These are phyloP conservation scores for Vanrija sp. DNA, from an alignment of 1,284 basidiomycete species.

Conservation along the genomic window DNA sequence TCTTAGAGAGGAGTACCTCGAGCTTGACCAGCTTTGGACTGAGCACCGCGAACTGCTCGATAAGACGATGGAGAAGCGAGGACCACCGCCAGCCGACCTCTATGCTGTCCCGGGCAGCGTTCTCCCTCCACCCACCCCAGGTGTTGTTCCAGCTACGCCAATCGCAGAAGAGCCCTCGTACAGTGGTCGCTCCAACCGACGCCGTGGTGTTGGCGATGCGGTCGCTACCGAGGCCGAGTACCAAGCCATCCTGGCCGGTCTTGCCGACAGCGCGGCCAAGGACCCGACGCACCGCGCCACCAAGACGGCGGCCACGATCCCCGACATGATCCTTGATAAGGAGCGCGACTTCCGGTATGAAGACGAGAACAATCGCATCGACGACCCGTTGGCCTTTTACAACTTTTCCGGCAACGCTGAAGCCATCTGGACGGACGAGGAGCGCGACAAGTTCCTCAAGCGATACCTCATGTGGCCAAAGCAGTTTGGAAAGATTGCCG, in stretches of 20 bases:
- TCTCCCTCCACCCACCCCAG: slow-evolving; percentile 27
- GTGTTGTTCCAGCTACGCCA: slow-evolving; percentile 26
- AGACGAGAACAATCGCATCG: slow-evolving; percentile 77
- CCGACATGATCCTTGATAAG: slow-evolving; percentile 80
- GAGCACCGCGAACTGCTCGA: slow-evolving; percentile 67
- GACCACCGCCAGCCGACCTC: slow-evolving; percentile 35
- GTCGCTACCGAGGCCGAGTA: slow-evolving; percentile 94
- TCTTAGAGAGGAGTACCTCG: slow-evolving; percentile 64
- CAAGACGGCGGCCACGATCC: slow-evolving; percentile 82
- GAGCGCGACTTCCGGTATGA: slow-evolving; percentile 63
- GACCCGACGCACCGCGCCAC: slow-evolving; percentile 84
- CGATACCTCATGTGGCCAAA: slow-evolving; percentile 84
- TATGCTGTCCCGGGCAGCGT: slow-evolving; percentile 30
- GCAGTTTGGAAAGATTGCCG: slow-evolving; percentile 78
- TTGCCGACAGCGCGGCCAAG: slow-evolving; percentile 86
- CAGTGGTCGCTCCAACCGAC: slow-evolving; percentile 24
- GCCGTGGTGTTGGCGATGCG: slow-evolving; percentile 62
- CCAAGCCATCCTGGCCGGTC: slow-evolving; percentile 89
- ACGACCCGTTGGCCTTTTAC: slow-evolving; percentile 75
- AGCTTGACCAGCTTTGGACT: slow-evolving; percentile 66
- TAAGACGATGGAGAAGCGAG: slow-evolving; percentile 40
- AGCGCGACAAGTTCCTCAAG: slow-evolving; percentile 73
- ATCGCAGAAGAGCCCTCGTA: slow-evolving; percentile 28
- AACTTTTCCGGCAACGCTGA: slow-evolving; percentile 64
- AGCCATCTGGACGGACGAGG: slow-evolving; percentile 77